These are phyloP conservation scores for Madurella mycetomatis DNA, from an alignment of 2,329 filamentous ascomycete species.

Conservation along the genomic window DNA sequence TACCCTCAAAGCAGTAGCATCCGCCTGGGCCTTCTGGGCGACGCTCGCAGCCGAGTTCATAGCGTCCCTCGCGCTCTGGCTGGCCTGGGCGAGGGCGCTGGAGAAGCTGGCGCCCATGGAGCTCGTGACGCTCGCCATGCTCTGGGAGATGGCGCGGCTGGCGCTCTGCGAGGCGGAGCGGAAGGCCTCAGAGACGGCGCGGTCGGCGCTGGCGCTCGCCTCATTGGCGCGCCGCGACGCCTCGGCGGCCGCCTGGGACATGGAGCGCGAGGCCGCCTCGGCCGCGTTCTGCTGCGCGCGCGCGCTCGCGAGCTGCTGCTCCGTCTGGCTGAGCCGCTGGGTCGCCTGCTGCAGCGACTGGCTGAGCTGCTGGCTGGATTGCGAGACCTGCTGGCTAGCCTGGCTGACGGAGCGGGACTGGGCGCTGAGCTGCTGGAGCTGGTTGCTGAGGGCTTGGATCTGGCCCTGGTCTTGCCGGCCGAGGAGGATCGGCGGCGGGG, in stretches of 20 bases:
- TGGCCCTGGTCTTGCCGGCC: conserved; percentile 24
- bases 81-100: conserved; percentile 28
- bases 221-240: conserved; percentile 23
- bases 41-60: conserved; percentile 26
- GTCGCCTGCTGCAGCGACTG: conserved; percentile 29
- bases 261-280: conserved; percentile 23
- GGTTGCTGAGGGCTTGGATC: conserved; percentile 30
- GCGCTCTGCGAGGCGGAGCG: conserved; percentile 29
- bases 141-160: conserved; percentile 23
- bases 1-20: conserved; percentile 31
- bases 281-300: conserved; percentile 23
- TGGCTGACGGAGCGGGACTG: conserved; percentile 30
- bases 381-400: conserved; percentile 32
- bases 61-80: conserved; percentile 22
- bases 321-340: conserved; percentile 26
- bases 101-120: conserved; percentile 27
- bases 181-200: conserved; percentile 17
- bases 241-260: conserved; percentile 25
- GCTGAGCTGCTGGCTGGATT: conserved; percentile 30
- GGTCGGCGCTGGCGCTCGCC: conserved; percentile 22
- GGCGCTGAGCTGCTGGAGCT: conserved; percentile 28
- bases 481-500: conserved; percentile 23
- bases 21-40: conserved; percentile 30
- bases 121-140: conserved; percentile 28
- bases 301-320: conserved; percentile 19